Evolutionary conservation across 352 stramenopile genomes (phyloP).

Genomic region (Pythium apleroticum): DNA sequence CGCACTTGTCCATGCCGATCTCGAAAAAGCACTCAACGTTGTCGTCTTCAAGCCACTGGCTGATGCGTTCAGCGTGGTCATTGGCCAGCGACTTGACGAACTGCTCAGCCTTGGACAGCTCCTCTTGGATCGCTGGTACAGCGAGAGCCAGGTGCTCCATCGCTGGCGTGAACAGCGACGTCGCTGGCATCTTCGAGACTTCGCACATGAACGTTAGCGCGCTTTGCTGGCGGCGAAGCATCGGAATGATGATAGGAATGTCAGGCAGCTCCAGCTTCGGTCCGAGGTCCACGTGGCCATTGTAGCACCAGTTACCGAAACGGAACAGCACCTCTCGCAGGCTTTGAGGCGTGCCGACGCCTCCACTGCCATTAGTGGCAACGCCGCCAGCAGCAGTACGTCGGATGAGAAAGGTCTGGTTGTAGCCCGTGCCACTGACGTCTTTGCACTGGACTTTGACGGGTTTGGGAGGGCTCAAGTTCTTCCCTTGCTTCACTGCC

Average conservation of each 20-base stretch:
- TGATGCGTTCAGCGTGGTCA: slow-evolving; percentile 46
- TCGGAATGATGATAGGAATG: slow-evolving; percentile 93
- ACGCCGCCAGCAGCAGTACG: slow-evolving; percentile 38
- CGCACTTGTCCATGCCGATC: slow-evolving; percentile 71
- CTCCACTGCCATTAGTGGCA: background rate
- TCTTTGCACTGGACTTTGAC: slow-evolving; percentile 85
- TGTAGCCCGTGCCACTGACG: slow-evolving; percentile 78
- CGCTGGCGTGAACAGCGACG: slow-evolving; percentile 83
- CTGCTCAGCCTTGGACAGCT: slow-evolving; percentile 81
- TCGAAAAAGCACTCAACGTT: slow-evolving; percentile 93
- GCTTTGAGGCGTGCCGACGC: slow-evolving; percentile 26
- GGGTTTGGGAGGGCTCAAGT: slow-evolving; percentile 69
- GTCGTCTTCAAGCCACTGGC: slow-evolving; percentile 91
- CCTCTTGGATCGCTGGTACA: slow-evolving; percentile 83
- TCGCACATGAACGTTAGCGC: slow-evolving; percentile 93
- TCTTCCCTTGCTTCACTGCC: slow-evolving; percentile 46
- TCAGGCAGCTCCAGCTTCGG: slow-evolving; percentile 88
- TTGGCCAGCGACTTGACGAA: slow-evolving; percentile 69
- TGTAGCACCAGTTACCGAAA: slow-evolving; percentile 96
- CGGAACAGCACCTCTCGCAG: slow-evolving; percentile 93
- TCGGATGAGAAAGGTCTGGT: slow-evolving; percentile 84
- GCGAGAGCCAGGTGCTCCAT: slow-evolving; percentile 87
- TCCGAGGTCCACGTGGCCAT: slow-evolving; percentile 89
- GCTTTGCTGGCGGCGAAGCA: slow-evolving; percentile 91
- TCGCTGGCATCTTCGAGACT: slow-evolving; percentile 87